A percentile compares a stretch with the other conserved stretches of the same genome.
Evolutionary conservation across 257 asterid genomes (phyloP).

Genomic region (Anisodus acutangulus): DNA sequence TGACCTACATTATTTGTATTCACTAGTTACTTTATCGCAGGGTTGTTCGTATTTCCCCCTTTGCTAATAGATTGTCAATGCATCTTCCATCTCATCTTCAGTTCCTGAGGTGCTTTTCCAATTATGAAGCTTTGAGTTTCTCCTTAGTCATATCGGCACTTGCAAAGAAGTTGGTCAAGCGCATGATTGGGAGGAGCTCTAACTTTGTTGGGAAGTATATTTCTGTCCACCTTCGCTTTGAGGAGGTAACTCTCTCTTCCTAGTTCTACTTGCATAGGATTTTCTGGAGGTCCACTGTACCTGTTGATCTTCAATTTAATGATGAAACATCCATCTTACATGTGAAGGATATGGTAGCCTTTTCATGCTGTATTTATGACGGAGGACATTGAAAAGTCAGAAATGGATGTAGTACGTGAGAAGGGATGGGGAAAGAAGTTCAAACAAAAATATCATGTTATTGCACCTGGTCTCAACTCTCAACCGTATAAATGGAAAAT

Average conservation of each 20-base stretch:
- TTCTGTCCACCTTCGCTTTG: slow-evolving; percentile 84
- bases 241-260: slow-evolving; percentile 57
- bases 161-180: slow-evolving; percentile 53
- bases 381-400: slow-evolving; percentile 68
- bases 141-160: slow-evolving; percentile 63
- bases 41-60: slow-evolving; percentile 78
- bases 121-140: slow-evolving; percentile 81
- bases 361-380: slow-evolving; percentile 79
- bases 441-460: slow-evolving; percentile 46
- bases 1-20: not conserved
- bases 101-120: slow-evolving; percentile 71
- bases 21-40: slow-evolving; percentile 45
- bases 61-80: slow-evolving; percentile 79
- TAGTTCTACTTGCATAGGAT: not conserved
- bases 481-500: slow-evolving; percentile 77
- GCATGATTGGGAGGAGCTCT: slow-evolving; percentile 71
- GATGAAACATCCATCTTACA: slow-evolving; percentile 28
- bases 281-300: slow-evolving; percentile 1
- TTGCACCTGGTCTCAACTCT: slow-evolving; percentile 64
- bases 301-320: slow-evolving; percentile 6
- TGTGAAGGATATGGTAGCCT: slow-evolving; percentile 89
- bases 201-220: slow-evolving; percentile 67
- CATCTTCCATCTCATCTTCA: slow-evolving; percentile 76
- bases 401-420: slow-evolving; percentile 71
- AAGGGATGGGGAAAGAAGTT: slow-evolving; percentile 88